Evolutionary conservation across 371 early-diverging fungal genomes (phyloP), one percentile per base, ranked within the genome.

Genomic region (Mortierella sp.): DNA sequence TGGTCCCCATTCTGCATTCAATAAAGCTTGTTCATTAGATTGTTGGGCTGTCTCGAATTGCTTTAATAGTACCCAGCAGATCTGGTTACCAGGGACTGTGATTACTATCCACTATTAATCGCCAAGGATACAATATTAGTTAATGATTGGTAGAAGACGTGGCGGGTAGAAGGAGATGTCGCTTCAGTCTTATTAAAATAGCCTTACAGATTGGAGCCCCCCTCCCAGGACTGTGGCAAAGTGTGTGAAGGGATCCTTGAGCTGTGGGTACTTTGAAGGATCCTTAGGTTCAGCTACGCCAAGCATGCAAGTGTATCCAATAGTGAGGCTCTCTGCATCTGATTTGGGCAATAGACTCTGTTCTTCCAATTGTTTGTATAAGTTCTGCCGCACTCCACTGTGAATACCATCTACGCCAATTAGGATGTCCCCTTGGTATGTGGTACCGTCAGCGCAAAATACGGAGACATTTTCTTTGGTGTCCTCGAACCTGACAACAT

Each of bases 361-460:
- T 29, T 64, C 58, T 22, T 61, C 49, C 32, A 65, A 26, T 5
- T 49, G 34, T 5, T 42, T 26, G 43, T 60, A 72, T 8, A 72
- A 17, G 28, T 40, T 58, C 26, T 64, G 60, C 17, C 71, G 64
- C 19, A 72, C 66, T 5, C 53, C 34, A 3, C 60, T 59, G 28
- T 72, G 64, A 22, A 59, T 65, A 13, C 72, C 72, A 34, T 72
- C 72, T 19, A 65, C 72, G 19, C 72, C 72, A 19, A 72, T 54
- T 23, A 64, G 45, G 54, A 72, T 72, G 7, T 65, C 61, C 2
- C 72, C 72, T 9, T 72, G 31, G 2, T 59, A 51, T 2, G 55
- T 43, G 15, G 61, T 65, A 34, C 49, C 49, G 15, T 72, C 72
- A 7, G 29, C 19, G 29, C 47, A 60, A 7, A 23, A 37, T 17